phyloP scores from a whole-genome alignment of 495 filamentous ascomycete genomes.

The Jackrogersella multiformis region DNA sequence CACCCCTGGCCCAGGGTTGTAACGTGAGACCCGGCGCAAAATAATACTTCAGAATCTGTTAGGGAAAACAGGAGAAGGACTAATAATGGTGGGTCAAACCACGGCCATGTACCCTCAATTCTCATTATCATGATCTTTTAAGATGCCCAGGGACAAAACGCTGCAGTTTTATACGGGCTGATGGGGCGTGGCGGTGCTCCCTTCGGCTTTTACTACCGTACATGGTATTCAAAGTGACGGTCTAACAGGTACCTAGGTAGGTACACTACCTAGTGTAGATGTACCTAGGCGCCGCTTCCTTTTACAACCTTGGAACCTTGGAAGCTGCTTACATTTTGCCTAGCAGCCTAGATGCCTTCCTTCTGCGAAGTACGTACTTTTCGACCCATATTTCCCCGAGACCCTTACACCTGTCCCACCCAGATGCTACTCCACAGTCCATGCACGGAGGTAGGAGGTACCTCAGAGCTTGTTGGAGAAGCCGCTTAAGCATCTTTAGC shows the following conservation, averaged over 20 bases:
- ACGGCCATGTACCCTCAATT: conserved; percentile 30
- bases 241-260: not conserved
- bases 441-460: conserved; percentile 34
- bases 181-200: not conserved
- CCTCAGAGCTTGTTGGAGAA: conserved; percentile 29
- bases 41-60: conserved; percentile 29
- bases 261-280: not conserved
- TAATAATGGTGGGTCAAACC: conserved; percentile 40
- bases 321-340: not conserved
- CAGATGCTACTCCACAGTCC: conserved; percentile 35
- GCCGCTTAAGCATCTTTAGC: conserved; percentile 11
- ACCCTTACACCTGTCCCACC: conserved; percentile 23
- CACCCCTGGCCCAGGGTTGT: conserved; percentile 29
- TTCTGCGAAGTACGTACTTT: conserved; percentile 14
- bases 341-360: not conserved
- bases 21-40: conserved; percentile 42
- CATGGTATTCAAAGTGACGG: conserved; percentile 7
- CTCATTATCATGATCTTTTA: conserved; percentile 17
- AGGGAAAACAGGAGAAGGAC: conserved; percentile 42
- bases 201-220: conserved; percentile 14
- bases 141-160: conserved; percentile 22
- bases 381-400: conserved; percentile 6
- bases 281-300: not conserved
- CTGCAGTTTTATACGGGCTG: conserved; percentile 12
- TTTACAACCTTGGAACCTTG: no score